phyloP scores from a whole-genome alignment of 495 filamentous ascomycete species.

The Trypethelium eluteriae region DNA sequence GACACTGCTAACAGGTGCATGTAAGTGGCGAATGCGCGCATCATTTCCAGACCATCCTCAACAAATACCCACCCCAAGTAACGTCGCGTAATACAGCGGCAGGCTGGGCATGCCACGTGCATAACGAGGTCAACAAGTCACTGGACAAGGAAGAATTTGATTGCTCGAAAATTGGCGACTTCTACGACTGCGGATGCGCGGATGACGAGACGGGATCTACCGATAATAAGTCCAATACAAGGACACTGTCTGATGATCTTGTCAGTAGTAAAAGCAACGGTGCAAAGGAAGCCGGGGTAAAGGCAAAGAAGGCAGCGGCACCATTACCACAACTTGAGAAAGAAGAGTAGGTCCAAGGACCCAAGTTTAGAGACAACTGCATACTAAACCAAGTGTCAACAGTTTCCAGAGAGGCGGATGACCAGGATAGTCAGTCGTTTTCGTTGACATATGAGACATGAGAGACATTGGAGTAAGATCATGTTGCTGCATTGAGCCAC shows the following conservation, averaged over 20 bases:
- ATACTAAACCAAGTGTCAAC: not conserved
- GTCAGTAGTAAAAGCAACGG: not conserved
- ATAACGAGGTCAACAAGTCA: slow-evolving; percentile 88
- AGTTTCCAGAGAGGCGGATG: slow-evolving; percentile 8
- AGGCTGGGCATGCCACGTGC: slow-evolving; percentile 88
- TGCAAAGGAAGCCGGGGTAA: not conserved
- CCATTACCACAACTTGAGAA: slow-evolving; percentile 4
- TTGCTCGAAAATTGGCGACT: slow-evolving; percentile 79
- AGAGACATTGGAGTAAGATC: not conserved
- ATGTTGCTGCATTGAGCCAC: not conserved
- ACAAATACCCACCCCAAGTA: slow-evolving; percentile 84
- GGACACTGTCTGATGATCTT: not conserved
- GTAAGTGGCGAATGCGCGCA: slow-evolving; percentile 81
- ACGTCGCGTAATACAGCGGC: slow-evolving; percentile 73
- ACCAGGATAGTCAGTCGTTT: not conserved
- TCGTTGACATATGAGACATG: not conserved
- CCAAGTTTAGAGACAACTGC: not conserved
- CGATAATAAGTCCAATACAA: not conserved
- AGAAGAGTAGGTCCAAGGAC: not conserved
- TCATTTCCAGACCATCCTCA: slow-evolving; percentile 78
- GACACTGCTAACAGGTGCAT: slow-evolving; percentile 1
- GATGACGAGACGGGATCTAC: slow-evolving; percentile 48
- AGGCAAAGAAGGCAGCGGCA: not conserved
- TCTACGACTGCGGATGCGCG: slow-evolving; percentile 93
- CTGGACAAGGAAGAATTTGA: slow-evolving; percentile 77